phyloP scores from a whole-genome alignment of 176 grass and related monocot genomes.

The Bromus sterilis region DNA sequence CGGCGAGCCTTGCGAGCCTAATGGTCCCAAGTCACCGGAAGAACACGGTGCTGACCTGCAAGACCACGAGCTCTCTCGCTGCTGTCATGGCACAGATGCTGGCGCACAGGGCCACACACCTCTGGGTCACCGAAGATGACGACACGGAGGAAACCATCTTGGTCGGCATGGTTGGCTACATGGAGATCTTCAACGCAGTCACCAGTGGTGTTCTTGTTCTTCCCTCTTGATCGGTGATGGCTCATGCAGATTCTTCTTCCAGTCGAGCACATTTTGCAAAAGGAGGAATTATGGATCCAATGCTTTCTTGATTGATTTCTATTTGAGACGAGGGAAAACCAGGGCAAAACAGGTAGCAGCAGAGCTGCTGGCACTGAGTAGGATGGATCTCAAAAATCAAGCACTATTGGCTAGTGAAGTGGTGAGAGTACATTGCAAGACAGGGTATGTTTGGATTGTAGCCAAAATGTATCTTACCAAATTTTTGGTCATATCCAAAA shows the following conservation, averaged over 20 bases:
- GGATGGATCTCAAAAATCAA: neutral
- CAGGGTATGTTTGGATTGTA: neutral
- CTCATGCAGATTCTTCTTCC: neutral
- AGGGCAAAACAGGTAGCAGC: neutral
- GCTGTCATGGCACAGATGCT: slow-evolving; percentile 68
- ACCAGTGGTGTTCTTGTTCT: slow-evolving; percentile 19
- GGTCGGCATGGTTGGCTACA: slow-evolving; percentile 53
- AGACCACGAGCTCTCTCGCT: slow-evolving; percentile 45
- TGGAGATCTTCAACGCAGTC: slow-evolving; percentile 46
- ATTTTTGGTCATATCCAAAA: neutral
- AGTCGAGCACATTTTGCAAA: neutral
- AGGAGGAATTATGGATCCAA: neutral
- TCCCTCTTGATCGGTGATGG: slow-evolving; percentile 13
- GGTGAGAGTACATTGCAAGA: neutral
- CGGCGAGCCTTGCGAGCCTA: neutral
- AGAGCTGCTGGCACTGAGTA: neutral
- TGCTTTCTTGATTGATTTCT: neutral
- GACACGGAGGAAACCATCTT: slow-evolving; percentile 12
- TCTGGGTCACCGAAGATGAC: slow-evolving; percentile 42
- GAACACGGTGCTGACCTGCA: slow-evolving; percentile 49
- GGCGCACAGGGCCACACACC: slow-evolving; percentile 43
- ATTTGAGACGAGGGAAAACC: neutral
- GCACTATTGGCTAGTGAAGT: neutral
- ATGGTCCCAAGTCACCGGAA: slow-evolving; percentile 30
- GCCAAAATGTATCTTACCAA: neutral